Conservation (phyloP, 2,329 filamentous ascomycete genomes). For the Cladosporium sp. region DNA sequence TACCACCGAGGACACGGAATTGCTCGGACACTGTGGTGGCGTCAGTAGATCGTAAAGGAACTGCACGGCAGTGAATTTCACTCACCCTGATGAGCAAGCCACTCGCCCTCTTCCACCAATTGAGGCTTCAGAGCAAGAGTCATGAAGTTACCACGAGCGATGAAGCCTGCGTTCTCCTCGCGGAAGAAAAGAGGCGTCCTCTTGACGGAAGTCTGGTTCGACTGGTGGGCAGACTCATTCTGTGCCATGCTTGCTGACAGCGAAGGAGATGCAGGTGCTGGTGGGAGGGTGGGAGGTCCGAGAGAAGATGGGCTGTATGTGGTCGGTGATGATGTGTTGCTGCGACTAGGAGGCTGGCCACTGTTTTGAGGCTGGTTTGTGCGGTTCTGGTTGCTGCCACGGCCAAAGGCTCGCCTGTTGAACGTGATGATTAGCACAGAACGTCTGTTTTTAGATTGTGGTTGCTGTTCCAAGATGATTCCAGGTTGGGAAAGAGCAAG, state of each 20-base stretch:
- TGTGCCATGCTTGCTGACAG: constrained; percentile 65
- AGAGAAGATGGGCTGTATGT: constrained; percentile 28
- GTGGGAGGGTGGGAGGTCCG: constrained; percentile 24
- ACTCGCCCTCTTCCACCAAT: constrained; percentile 90
- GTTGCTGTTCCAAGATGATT: not conserved
- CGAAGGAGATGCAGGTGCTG: constrained; percentile 31
- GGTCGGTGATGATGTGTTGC: constrained; percentile 29
- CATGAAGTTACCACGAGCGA: constrained; percentile 97
- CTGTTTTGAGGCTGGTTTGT: constrained; percentile 15
- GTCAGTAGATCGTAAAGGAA: not conserved
- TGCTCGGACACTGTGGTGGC: constrained; percentile 75
- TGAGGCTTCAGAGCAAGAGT: constrained; percentile 88
- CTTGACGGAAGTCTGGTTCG: constrained; percentile 39
- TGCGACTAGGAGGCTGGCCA: constrained; percentile 26
- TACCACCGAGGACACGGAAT: constrained; percentile 81
- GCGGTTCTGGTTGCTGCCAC: constrained; percentile 20
- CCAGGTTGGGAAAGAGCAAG: not conserved
- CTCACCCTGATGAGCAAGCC: constrained; percentile 90
- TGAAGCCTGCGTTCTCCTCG: constrained; percentile 71
- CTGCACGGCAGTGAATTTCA: not conserved
- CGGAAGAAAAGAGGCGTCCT: constrained; percentile 73
- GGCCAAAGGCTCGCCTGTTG: constrained; percentile 31
- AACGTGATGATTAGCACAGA: constrained; percentile 3
- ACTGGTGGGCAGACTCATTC: constrained; percentile 52
- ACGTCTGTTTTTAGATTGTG: not conserved